Evolutionary conservation across 208 protist species (phyloP).

Genomic region (Leishmania mexicana): DNA sequence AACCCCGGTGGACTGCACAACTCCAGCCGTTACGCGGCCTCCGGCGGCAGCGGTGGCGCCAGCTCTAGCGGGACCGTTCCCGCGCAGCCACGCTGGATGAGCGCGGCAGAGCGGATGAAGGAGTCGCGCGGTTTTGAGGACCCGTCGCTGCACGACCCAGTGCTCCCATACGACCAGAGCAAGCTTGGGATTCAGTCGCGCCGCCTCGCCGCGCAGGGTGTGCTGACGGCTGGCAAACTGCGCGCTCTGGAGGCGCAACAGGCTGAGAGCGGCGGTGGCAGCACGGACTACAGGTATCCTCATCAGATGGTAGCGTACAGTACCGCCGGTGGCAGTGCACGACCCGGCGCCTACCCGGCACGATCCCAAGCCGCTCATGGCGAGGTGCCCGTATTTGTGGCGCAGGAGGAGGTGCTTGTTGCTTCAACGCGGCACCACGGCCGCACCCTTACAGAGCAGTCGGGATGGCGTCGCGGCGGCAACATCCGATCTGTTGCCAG

Average conservation of each 20-base stretch:
- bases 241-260: constrained; percentile 44
- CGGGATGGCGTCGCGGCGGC: constrained; percentile 17
- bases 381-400: constrained; percentile 19
- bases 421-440: constrained; percentile 20
- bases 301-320: constrained; percentile 20
- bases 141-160: constrained; percentile 23
- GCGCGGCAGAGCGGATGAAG: constrained; percentile 56
- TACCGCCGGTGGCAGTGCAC: constrained; percentile 5
- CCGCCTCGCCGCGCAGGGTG: constrained; percentile 40
- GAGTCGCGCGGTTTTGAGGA: constrained; percentile 14
- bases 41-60: constrained; percentile 6
- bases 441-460: constrained; percentile 25
- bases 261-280: not conserved
- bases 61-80: not conserved
- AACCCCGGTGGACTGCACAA: constrained; percentile 14
- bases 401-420: constrained; percentile 36
- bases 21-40: constrained; percentile 11
- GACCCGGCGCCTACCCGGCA: not conserved
- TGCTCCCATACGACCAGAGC: constrained; percentile 57
- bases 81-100: constrained; percentile 48
- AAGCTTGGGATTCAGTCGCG: constrained; percentile 44
- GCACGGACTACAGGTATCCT: not conserved
- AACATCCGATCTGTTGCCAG: constrained; percentile 16
- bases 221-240: constrained; percentile 58
- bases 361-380: not conserved